These are phyloP conservation scores for Cytospora mali DNA, from an alignment of 2,329 filamentous ascomycete genomes.

Conservation along the genomic window DNA sequence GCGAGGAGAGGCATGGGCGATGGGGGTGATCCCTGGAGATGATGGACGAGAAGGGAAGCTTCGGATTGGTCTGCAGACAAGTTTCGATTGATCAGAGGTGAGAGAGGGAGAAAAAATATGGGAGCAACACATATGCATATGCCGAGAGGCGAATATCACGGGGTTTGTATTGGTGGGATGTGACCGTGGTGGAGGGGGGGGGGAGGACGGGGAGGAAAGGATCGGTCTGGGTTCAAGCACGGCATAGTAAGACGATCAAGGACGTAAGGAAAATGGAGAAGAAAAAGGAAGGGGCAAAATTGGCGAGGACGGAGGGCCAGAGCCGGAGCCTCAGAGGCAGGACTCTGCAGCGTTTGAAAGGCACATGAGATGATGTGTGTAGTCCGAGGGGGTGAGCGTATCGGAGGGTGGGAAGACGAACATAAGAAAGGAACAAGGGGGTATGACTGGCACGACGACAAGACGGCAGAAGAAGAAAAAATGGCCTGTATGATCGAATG, in stretches of 20 bases:
- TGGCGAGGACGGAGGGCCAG: constrained; percentile 26
- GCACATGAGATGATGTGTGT: constrained; percentile 24
- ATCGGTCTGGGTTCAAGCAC: constrained; percentile 28
- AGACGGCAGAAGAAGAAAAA: constrained; percentile 17
- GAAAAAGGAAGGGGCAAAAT: constrained; percentile 29
- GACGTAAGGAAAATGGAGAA: constrained; percentile 27
- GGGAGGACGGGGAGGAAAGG: constrained; percentile 30
- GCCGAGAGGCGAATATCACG: constrained; percentile 43
- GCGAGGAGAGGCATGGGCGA: constrained; percentile 34
- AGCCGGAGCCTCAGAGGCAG: constrained; percentile 33
- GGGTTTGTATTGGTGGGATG: constrained; percentile 41
- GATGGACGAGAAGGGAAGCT: constrained; percentile 33
- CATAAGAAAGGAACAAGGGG: constrained; percentile 27
- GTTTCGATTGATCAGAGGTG: constrained; percentile 41
- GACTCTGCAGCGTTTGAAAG: constrained; percentile 21
- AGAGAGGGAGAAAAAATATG: constrained; percentile 27
- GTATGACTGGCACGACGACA: constrained; percentile 14
- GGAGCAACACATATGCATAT: constrained; percentile 41
- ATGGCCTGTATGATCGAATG: constrained; percentile 24
- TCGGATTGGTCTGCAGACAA: constrained; percentile 35
- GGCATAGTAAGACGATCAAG: constrained; percentile 23
- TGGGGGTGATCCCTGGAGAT: constrained; percentile 38
- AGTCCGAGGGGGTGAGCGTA: constrained; percentile 23
- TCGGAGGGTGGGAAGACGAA: constrained; percentile 24
- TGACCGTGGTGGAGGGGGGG: constrained; percentile 34